Base-by-base conservation (phyloP, 305 asterid genomes). In the Rubia balearica region DNA sequence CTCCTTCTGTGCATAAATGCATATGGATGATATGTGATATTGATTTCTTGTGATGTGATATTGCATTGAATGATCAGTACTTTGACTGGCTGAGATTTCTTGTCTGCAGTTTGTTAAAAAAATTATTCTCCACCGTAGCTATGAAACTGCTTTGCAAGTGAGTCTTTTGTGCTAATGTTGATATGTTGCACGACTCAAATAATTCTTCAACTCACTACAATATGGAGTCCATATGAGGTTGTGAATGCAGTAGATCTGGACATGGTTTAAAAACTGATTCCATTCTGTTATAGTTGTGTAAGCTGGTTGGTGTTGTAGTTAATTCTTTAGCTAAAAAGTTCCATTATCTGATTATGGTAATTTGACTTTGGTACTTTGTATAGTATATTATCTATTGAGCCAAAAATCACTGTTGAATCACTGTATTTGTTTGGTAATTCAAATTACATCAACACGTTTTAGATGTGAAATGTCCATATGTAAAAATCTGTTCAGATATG, bases 1-100 rank as follows among this genome's bases (percentile, higher is more conserved):
- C 9, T 16, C 17, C 14, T 17, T 38, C 27, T 17, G 14, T 4
- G 68, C n/a, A 49, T 12, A 17, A 51, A 8, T 49, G 72, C 30
- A 68, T 68, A 27, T 51, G 72, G 62, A 30, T 51, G 36, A 16
- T 8, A 30, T 16, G 24, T 51, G 61, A 68, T 11, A 48, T 24
- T 61, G 4, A 19, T 69, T 38, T 55, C 22, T 41, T 65, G 10
- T 42, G 43, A 21, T 7, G 27, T 42, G 55, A 65, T 40, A 40
- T 40, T 65, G 69, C 55, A 41, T 65, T 42, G 8, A 49, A 22
- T 41, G 16, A 64, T 64, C 33, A 36, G 19, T 40, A 7, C 19
- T 38, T 65, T 42, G 69, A 63, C 12, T 65, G 19, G 22, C 33
- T 41, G 53, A 64, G 11, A 41, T 65, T 65, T 65, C 53, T 65